phyloP scores from a whole-genome alignment of 305 asterid species.

The Andrographis paniculata region DNA sequence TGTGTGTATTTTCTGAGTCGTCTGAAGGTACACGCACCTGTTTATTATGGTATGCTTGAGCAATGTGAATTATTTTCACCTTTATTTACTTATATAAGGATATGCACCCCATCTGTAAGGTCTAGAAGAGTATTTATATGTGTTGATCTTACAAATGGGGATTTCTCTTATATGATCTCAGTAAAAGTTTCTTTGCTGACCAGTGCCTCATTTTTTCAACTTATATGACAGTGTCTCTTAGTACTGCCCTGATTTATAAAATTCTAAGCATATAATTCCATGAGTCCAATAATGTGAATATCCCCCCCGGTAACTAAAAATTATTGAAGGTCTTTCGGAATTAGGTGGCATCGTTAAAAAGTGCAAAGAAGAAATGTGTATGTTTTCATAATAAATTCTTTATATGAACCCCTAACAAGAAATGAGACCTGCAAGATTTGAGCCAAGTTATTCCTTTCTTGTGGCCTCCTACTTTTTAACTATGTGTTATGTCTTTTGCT shows the following conservation, averaged over 20 bases:
- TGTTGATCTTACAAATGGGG: no score
- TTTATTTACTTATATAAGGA: slow-evolving; percentile 3
- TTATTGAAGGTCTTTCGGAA: background rate
- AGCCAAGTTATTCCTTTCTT: background rate
- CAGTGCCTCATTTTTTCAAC: background rate
- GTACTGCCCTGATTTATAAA: background rate
- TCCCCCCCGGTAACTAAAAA: background rate
- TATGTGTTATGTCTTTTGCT: no score
- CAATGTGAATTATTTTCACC: background rate
- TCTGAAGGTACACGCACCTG: slow-evolving; percentile 44
- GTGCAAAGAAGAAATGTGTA: no score
- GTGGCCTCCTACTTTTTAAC: background rate
- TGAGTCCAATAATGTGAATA: slow-evolving; percentile 2
- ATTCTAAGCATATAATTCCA: background rate
- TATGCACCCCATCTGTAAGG: no score
- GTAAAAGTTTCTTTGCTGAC: slow-evolving; percentile 2
- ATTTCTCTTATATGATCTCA: slow-evolving; percentile 8
- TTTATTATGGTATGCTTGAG: slow-evolving; percentile 1
- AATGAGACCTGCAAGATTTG: background rate
- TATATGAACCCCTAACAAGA: background rate
- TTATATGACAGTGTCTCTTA: background rate
- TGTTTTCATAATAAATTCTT: background rate
- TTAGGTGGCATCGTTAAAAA: background rate
- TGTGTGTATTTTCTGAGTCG: slow-evolving; percentile 76
- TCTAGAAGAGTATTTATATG: no score